phyloP scores from a whole-genome alignment of 257 asterid species.

The Rauvolfia tetraphylla region DNA sequence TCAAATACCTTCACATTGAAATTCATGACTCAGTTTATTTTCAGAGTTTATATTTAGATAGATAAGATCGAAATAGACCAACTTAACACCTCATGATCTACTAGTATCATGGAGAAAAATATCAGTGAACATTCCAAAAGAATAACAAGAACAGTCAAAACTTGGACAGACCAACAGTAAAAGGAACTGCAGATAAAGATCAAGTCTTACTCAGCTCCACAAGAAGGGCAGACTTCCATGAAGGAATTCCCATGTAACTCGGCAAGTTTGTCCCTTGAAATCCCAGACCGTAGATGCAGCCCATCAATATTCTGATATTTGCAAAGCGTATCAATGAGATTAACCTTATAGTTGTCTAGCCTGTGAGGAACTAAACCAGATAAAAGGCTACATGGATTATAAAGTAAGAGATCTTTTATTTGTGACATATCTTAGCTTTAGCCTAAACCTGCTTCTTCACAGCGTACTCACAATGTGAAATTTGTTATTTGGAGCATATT shows the following conservation, averaged over 20 bases:
- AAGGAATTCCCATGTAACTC: constrained; percentile 93
- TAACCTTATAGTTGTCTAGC: background rate
- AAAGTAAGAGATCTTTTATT: background rate
- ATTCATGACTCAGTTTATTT: constrained; percentile 12
- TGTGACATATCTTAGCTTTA: background rate
- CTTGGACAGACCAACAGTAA: background rate
- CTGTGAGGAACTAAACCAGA: background rate
- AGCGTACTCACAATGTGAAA: background rate
- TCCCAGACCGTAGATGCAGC: constrained; percentile 95
- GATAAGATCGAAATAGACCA: background rate
- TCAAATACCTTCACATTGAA: constrained; percentile 57
- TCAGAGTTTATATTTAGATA: background rate
- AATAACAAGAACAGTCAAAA: background rate
- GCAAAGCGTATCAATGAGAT: constrained; percentile 7
- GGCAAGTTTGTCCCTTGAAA: constrained; percentile 78
- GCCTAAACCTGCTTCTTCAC: background rate
- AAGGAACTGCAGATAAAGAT: background rate
- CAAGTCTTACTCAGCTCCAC: constrained; percentile 78
- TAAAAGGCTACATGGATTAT: background rate
- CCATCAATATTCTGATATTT: constrained; percentile 81
- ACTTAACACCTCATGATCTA: background rate
- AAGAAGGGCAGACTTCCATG: constrained; percentile 80
- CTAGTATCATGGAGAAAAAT: background rate
- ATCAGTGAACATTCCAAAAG: constrained; percentile 7
- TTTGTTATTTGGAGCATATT: background rate